phyloP scores from a whole-genome alignment of 352 stramenopile genomes.

The Globisporangium cederbergense region DNA sequence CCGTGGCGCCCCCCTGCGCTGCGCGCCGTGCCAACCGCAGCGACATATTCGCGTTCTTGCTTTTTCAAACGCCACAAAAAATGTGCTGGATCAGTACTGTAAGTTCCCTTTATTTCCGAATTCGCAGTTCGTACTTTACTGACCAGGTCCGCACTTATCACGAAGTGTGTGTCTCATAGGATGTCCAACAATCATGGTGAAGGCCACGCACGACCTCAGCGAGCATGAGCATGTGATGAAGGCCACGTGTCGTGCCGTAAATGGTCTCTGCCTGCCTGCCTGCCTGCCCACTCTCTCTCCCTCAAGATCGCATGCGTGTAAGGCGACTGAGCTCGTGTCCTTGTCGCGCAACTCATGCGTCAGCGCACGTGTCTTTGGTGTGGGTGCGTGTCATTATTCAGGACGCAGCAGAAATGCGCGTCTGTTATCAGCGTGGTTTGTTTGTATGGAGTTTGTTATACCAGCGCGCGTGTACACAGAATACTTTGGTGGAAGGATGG shows the following conservation, averaged over 20 bases:
- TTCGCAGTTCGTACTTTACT: background rate
- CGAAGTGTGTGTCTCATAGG: too few relatives aligned
- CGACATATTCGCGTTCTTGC: constrained; percentile 35
- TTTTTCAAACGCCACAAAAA: background rate
- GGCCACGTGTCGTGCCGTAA: too few relatives aligned
- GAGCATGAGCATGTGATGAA: too few relatives aligned
- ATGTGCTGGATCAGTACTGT: background rate
- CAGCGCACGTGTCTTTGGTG: constrained; percentile 3
- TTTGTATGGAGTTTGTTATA: background rate
- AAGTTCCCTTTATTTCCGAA: background rate
- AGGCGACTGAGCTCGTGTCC: background rate
- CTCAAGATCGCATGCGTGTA: background rate
- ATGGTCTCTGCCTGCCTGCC: too few relatives aligned
- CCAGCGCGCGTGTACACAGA: background rate
- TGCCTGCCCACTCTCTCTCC: background rate
- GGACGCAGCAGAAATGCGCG: background rate
- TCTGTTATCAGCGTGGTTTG: too few relatives aligned
- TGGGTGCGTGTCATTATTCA: background rate
- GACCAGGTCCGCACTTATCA: background rate
- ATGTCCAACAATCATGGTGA: too few relatives aligned
- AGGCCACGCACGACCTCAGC: too few relatives aligned
- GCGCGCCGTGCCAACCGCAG: constrained; percentile 36
- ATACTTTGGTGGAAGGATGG: background rate
- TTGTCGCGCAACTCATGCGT: background rate
- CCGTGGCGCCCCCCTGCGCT: constrained; percentile 15